phyloP scores from a whole-genome alignment of 106 monocot species.

The Allium cepa region DNA sequence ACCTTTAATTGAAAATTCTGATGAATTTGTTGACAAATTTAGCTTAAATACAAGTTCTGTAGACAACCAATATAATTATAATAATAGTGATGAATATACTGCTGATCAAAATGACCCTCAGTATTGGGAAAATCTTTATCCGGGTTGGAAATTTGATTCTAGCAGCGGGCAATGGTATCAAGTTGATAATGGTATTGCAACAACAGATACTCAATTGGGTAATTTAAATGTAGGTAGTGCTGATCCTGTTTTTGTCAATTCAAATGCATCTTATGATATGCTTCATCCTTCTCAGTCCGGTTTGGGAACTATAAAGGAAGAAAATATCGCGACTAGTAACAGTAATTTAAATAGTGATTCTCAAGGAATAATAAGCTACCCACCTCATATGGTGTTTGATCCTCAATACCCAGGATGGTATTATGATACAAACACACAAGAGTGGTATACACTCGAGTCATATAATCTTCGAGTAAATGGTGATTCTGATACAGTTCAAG shows the following conservation, averaged over 20 bases:
- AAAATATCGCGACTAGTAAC: slow-evolving; percentile 12
- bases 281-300: slow-evolving; percentile 36
- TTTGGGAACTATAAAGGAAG: slow-evolving; percentile 49
- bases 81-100: slow-evolving; percentile 9
- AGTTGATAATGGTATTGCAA: slow-evolving; percentile 30
- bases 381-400: slow-evolving; percentile 94
- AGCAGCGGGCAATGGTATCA: slow-evolving; percentile 56
- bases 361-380: slow-evolving; percentile 43
- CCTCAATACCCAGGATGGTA: slow-evolving; percentile 94
- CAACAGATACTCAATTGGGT: slow-evolving; percentile 14
- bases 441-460: slow-evolving; percentile 79
- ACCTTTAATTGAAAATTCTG: slow-evolving; percentile 22
- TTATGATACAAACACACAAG: slow-evolving; percentile 75
- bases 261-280: slow-evolving; percentile 32
- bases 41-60: slow-evolving; percentile 9
- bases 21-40: slow-evolving; percentile 15
- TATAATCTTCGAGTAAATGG: slow-evolving; percentile 38
- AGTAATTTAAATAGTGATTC: slow-evolving; percentile 30
- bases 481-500: slow-evolving; percentile 14
- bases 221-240: slow-evolving; percentile 7
- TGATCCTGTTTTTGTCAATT: slow-evolving; percentile 10
- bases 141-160: slow-evolving; percentile 85
- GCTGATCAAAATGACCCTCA: slow-evolving; percentile 32
- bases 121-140: slow-evolving; percentile 82
- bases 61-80: slow-evolving; percentile 12